Evolutionary conservation across 139 green algal species (phyloP), one percentile per base, ranked within the genome.

Genomic region (Zygnema cylindricum): DNA sequence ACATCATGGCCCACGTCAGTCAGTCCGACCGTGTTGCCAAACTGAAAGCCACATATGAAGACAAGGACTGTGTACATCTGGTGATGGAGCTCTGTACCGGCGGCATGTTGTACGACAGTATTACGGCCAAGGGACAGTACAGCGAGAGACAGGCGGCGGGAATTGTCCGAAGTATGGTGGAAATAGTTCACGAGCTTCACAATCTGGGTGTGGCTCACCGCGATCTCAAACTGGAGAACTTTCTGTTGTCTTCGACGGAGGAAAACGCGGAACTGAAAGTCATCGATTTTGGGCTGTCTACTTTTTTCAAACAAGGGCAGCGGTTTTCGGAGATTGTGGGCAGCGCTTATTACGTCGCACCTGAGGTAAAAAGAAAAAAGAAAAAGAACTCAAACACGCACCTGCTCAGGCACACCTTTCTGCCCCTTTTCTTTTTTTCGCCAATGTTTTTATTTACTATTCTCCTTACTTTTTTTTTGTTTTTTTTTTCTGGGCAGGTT

Each of bases 211-310:
- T 99, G 35, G 96, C 98, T 33, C 97, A 99, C 91, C 84, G 94
- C 0, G 94, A 96, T 88, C 42, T 96, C 42, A 96, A 96, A 90
- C 95, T 93, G 49, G 98, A 99, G 88, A 99, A 99, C 93, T 99
- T 99, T 91, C 91, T 99, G 90, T 94, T 99, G 36, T 95, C 94
- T 1, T 94, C 78, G 89, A 95, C 95, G 76, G 55, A 69, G 0
- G 84, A 93, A 1, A 69, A 95, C 16, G 85, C 96, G 0, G 71
- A 92, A 78, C 93, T 99, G 77, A 98, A 98, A 92, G 94, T 96
- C 63, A 99, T 96, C 21, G 84, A 88, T 77, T 90, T 89, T 69
- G 78, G 86, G 7, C 39, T 90, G 35, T 90, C 79, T 0, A 38
- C 36, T 77, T 89, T 89, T 63, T 89, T 89, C 33, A 40, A 88